A percentile compares a stretch with the other conserved stretches of the same genome.
Evolutionary conservation across 2,329 filamentous ascomycete genomes (phyloP).

Genomic region (Aciculosporium take): DNA sequence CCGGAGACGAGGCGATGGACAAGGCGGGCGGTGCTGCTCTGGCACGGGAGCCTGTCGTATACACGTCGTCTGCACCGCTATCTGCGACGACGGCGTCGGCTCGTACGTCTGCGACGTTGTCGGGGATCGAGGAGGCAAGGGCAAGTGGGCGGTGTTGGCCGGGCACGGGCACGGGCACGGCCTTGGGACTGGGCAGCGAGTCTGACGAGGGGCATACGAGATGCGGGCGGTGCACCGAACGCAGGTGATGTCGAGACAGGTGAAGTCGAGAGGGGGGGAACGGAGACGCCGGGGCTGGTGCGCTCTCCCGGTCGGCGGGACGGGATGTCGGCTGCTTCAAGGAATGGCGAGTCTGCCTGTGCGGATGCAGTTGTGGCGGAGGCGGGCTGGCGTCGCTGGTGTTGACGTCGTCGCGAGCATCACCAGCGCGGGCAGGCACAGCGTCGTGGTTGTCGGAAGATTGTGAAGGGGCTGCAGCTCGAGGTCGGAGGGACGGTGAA

Average conservation of each 20-base stretch:
- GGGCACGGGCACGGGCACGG: too few relatives aligned
- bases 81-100: slow-evolving; percentile 7
- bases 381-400: background rate
- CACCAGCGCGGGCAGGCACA: background rate
- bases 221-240: slow-evolving; percentile 2
- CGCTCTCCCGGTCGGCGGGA: slow-evolving; percentile 32
- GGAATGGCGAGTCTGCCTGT: slow-evolving; percentile 39
- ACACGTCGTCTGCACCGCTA: slow-evolving; percentile 2
- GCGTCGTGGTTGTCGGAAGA: background rate
- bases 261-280: slow-evolving; percentile 9
- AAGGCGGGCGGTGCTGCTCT: background rate
- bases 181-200: slow-evolving; percentile 18
- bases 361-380: slow-evolving; percentile 22
- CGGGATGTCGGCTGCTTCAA: slow-evolving; percentile 43
- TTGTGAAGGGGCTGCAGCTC: background rate
- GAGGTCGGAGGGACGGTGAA: background rate
- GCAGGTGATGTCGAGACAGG: slow-evolving; percentile 9
- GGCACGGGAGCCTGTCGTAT: background rate
- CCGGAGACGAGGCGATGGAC: background rate
- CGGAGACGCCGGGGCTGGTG: slow-evolving; percentile 11
- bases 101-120: slow-evolving; percentile 10
- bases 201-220: slow-evolving; percentile 9
- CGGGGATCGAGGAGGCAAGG: slow-evolving; percentile 7
- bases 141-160: slow-evolving; percentile 4
- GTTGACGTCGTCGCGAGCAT: background rate